These are phyloP conservation scores for Echites panduratus DNA, from an alignment of 257 asterid genomes.

Conservation along the genomic window DNA sequence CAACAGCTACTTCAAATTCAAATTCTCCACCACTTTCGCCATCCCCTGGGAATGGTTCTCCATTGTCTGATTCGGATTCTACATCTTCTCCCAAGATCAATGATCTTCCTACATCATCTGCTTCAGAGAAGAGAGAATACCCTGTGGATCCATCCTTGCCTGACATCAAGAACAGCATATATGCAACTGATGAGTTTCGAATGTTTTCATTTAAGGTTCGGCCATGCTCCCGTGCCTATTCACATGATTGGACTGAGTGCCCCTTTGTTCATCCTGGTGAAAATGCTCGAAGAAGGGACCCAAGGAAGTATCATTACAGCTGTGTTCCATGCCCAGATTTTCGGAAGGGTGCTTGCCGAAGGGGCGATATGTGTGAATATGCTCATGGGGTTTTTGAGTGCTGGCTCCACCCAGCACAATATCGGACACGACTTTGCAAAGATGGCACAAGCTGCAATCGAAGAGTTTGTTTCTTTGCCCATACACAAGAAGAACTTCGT, in stretches of 20 bases:
- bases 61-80: constrained; percentile 36
- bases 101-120: constrained; percentile 22
- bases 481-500: constrained; percentile 66
- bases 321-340: constrained; percentile 83
- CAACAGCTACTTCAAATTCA: constrained; percentile 24
- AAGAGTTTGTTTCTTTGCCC: constrained; percentile 90
- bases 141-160: constrained; percentile 79
- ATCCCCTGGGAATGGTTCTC: constrained; percentile 36
- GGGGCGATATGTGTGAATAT: constrained; percentile 82
- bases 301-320: constrained; percentile 72
- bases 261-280: constrained; percentile 94
- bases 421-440: constrained; percentile 77
- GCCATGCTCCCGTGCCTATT: constrained; percentile 83
- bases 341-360: constrained; percentile 77
- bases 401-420: constrained; percentile 93
- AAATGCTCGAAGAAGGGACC: constrained; percentile 83
- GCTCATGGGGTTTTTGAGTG: constrained; percentile 89
- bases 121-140: constrained; percentile 62
- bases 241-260: constrained; percentile 97
- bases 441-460: constrained; percentile 65
- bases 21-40: constrained; percentile 49
- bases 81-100: constrained; percentile 29
- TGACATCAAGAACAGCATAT: constrained; percentile 74
- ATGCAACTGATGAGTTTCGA: constrained; percentile 76
- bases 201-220: constrained; percentile 83